Conservation (phyloP, 306 rosid genomes). For the Cucumis melo region DNA sequence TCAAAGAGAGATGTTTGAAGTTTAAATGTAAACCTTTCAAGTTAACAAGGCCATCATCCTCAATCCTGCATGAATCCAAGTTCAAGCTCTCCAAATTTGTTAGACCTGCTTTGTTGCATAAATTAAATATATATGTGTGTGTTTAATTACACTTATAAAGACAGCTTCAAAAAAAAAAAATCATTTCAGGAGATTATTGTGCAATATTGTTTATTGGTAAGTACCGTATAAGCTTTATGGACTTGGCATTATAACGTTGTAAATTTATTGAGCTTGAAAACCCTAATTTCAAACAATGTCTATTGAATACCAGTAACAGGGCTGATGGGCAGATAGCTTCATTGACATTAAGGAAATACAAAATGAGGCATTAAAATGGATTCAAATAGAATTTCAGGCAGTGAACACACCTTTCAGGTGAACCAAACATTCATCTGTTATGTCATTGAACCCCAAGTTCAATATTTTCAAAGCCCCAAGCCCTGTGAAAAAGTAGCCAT, state of each 20-base stretch:
- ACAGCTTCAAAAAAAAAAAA: neutral
- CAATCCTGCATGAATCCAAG: constrained; percentile 75
- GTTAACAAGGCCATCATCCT: constrained; percentile 71
- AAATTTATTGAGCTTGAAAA: neutral
- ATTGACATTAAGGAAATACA: neutral
- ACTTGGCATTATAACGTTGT: neutral
- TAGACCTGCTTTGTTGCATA: constrained; percentile 35
- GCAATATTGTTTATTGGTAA: neutral
- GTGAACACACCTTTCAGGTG: constrained; percentile 61
- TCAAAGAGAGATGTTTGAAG: neutral
- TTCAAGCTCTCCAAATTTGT: constrained; percentile 76
- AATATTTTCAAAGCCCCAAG: constrained; percentile 55
- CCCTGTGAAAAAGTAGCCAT: constrained; percentile 32
- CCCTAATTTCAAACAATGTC: neutral
- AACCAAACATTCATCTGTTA: constrained; percentile 56
- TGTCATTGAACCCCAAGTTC: constrained; percentile 64
- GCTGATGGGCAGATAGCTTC: neutral
- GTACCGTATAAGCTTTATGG: neutral
- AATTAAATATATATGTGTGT: neutral
- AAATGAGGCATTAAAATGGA: neutral
- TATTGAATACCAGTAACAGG: neutral
- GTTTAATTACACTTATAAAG: neutral
- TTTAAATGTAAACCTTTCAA: constrained; percentile 46
- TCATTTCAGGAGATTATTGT: neutral
- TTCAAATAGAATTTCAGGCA: neutral